Evolutionary conservation across 2,329 filamentous ascomycete species (phyloP).

Genomic region (Trichocomaceae sp.): DNA sequence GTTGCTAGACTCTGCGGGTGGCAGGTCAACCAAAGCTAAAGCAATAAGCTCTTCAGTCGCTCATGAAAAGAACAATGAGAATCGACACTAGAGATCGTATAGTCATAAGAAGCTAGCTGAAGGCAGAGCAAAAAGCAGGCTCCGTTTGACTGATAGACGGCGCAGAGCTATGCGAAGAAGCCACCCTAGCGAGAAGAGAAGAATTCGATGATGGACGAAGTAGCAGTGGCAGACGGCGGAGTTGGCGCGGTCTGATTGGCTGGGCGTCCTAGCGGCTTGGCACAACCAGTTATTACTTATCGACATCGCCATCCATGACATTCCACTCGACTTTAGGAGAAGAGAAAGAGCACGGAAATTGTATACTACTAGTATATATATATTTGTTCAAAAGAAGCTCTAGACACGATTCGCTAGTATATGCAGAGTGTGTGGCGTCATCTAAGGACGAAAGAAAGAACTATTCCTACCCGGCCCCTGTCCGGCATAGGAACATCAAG

Average conservation of each 20-base stretch:
- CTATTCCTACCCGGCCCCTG: constrained; percentile 19
- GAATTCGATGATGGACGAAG: background rate
- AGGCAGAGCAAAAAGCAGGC: background rate
- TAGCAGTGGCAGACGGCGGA: background rate
- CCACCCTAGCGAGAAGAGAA: constrained; percentile 8
- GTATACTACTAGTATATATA: too few species aligned
- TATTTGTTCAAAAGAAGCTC: background rate
- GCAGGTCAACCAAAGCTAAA: constrained; percentile 12
- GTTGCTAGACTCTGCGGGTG: constrained; percentile 13
- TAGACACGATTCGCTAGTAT: constrained; percentile 1
- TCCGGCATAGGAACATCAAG: constrained; percentile 12
- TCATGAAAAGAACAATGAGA: constrained; percentile 7
- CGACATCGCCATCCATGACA: background rate
- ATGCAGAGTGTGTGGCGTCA: constrained; percentile 1
- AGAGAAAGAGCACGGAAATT: background rate
- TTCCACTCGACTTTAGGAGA: background rate
- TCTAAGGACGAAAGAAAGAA: constrained; percentile 17
- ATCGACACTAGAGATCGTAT: background rate
- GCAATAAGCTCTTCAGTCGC: constrained; percentile 2
- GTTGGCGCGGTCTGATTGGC: constrained; percentile 1
- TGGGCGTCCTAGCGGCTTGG: background rate
- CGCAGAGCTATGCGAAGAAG: constrained; percentile 10
- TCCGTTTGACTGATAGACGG: background rate
- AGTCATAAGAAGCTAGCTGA: background rate
- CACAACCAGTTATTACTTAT: background rate